phyloP scores from a whole-genome alignment of 352 stramenopile species.

The Phytopythium ostracodes region DNA sequence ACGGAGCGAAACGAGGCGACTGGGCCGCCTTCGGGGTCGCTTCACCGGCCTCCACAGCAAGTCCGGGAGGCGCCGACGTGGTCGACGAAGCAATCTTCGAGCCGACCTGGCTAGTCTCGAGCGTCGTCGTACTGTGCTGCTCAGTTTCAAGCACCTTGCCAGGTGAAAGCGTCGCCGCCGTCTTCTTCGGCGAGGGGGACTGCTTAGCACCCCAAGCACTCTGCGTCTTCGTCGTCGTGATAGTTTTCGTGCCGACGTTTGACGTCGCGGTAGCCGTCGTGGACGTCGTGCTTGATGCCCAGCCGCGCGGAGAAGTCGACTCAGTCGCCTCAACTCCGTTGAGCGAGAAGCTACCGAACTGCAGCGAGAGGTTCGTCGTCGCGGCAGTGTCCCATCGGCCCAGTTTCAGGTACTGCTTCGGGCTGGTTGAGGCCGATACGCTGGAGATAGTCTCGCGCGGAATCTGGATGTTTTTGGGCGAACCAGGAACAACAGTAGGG shows the following conservation, averaged over 20 bases:
- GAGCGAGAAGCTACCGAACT: constrained; percentile 87
- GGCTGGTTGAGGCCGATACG: constrained; percentile 35
- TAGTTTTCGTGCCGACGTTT: constrained; percentile 33
- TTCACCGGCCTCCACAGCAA: constrained; percentile 66
- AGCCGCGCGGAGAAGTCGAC: constrained; percentile 55
- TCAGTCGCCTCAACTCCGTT: constrained; percentile 58
- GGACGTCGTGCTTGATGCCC: constrained; percentile 43
- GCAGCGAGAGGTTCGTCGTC: constrained; percentile 69
- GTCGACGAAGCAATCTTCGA: constrained; percentile 25
- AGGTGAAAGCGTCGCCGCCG: constrained; percentile 40
- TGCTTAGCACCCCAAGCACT: constrained; percentile 45
- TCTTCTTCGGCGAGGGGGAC: constrained; percentile 61
- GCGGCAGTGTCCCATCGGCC: constrained; percentile 76
- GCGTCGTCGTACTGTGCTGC: constrained; percentile 10
- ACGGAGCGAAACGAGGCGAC: constrained; percentile 65
- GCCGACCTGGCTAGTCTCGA: constrained; percentile 13
- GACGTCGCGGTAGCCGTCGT: constrained; percentile 27
- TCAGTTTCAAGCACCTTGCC: constrained; percentile 30
- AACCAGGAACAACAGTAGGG: constrained; percentile 50
- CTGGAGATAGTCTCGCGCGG: constrained; percentile 24
- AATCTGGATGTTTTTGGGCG: constrained; percentile 62
- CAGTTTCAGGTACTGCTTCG: constrained; percentile 82
- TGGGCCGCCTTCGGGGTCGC: constrained; percentile 61
- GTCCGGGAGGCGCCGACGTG: constrained; percentile 58
- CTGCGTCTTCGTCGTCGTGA: constrained; percentile 40